Evolutionary conservation across 352 stramenopile genomes (phyloP).

Genomic region (Thalassiosira hispida): DNA sequence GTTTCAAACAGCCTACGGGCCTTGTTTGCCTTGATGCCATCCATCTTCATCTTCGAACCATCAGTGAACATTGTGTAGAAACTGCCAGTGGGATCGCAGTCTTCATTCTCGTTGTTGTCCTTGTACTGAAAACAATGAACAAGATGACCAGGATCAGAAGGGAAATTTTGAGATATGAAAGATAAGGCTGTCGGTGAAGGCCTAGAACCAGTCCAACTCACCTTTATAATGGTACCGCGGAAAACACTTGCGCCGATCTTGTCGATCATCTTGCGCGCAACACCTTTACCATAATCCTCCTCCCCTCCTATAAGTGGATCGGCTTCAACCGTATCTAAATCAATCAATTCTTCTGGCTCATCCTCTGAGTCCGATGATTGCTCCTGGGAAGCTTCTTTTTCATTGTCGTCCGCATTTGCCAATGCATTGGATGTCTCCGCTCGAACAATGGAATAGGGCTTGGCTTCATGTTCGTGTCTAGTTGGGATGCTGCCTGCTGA

Average conservation of each 20-base stretch:
- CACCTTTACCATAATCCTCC: constrained; percentile 20
- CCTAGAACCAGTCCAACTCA: neutral
- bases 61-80: constrained; percentile 26
- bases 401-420: neutral
- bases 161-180: neutral
- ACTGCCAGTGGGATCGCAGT: constrained; percentile 19
- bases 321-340: neutral
- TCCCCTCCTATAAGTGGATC: constrained; percentile 24
- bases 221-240: constrained; percentile 21
- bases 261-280: constrained; percentile 24
- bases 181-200: neutral
- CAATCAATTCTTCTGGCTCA: neutral
- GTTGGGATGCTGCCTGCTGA: neutral
- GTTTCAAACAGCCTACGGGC: constrained; percentile 29
- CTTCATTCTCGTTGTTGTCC: constrained; percentile 19
- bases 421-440: constrained; percentile 19
- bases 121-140: constrained; percentile 12
- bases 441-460: constrained; percentile 23
- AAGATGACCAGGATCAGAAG: constrained; percentile 1
- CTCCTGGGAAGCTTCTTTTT: neutral
- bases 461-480: neutral
- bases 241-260: constrained; percentile 31
- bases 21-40: constrained; percentile 14
- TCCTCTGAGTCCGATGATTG: neutral
- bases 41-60: constrained; percentile 27